Evolutionary conservation across 2,329 filamentous ascomycete genomes (phyloP).

Genomic region (Alternaria rosae): DNA sequence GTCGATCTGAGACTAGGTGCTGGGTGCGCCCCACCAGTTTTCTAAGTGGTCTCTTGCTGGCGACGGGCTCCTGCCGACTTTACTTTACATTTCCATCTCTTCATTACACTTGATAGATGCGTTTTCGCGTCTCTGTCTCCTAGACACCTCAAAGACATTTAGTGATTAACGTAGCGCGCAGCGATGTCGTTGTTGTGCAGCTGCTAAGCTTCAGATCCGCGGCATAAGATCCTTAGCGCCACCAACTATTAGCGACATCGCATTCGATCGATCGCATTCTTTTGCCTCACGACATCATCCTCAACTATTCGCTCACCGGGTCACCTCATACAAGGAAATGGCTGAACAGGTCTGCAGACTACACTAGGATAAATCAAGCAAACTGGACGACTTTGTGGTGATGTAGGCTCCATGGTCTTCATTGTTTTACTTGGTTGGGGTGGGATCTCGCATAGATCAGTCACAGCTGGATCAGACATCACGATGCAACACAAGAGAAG

Average conservation of each 20-base stretch:
- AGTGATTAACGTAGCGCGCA: neutral
- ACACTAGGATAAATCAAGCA: too few relatives aligned
- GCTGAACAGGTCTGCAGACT: too few relatives aligned
- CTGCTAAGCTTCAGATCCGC: constrained; percentile 14
- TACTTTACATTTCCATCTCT: neutral
- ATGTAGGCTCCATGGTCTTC: too few relatives aligned
- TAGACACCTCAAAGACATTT: neutral
- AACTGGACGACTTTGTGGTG: too few relatives aligned
- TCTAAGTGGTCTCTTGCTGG: neutral
- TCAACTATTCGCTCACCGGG: neutral
- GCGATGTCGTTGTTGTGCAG: neutral
- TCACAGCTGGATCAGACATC: neutral
- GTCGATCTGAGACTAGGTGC: constrained; percentile 20
- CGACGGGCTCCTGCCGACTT: neutral
- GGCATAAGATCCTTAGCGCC: constrained; percentile 9
- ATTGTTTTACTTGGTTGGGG: too few relatives aligned
- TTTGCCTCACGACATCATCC: constrained; percentile 5
- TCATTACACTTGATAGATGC: constrained; percentile 1
- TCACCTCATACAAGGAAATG: too few relatives aligned
- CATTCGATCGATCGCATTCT: constrained; percentile 10
- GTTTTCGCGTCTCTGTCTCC: neutral
- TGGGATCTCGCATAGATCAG: neutral
- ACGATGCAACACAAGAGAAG: neutral
- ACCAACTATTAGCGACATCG: constrained; percentile 9
- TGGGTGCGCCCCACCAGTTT: constrained; percentile 15